phyloP scores from a whole-genome alignment of 1,139 yeast genomes.

The Hemisphaericaspora subhashii region DNA sequence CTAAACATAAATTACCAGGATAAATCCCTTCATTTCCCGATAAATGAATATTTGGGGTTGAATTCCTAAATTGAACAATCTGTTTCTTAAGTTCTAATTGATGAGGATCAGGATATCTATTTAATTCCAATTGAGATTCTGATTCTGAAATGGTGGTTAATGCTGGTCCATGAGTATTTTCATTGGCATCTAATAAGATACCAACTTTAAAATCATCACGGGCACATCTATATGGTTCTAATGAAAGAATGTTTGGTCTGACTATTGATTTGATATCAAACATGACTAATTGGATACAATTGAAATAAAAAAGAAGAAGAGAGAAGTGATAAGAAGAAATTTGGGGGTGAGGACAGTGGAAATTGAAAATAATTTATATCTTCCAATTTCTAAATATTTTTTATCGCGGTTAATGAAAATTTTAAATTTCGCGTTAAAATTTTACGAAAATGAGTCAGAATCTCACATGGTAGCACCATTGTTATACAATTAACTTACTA shows the following conservation, averaged over 20 bases:
- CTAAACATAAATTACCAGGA: slow-evolving; percentile 78
- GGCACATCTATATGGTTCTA: slow-evolving; percentile 94
- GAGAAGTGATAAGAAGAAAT: slow-evolving; percentile 1
- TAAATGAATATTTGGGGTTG: slow-evolving; percentile 31
- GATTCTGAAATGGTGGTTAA: slow-evolving; percentile 29
- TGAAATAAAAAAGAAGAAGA: slow-evolving; percentile 1
- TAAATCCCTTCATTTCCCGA: slow-evolving; percentile 37
- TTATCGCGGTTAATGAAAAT: too few relatives aligned
- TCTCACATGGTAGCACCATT: background rate
- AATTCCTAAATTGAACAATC: slow-evolving; percentile 69
- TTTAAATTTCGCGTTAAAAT: too few relatives aligned
- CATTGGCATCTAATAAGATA: slow-evolving; percentile 88
- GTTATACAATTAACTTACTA: slow-evolving; percentile 3
- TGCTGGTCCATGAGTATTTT: slow-evolving; percentile 92
- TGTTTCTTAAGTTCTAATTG: slow-evolving; percentile 76
- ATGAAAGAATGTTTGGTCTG: slow-evolving; percentile 76
- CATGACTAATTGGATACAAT: slow-evolving; percentile 22
- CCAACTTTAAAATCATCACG: slow-evolving; percentile 91
- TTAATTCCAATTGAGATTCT: slow-evolving; percentile 51
- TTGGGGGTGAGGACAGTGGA: too few relatives aligned
- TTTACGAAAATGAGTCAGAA: too few relatives aligned
- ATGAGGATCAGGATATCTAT: slow-evolving; percentile 97
- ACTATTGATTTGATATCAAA: slow-evolving; percentile 62
- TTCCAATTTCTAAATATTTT: too few relatives aligned
- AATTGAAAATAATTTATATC: too few relatives aligned